Conservation (phyloP, 108 stramenopile species). For the Skeletonema marinoi region DNA sequence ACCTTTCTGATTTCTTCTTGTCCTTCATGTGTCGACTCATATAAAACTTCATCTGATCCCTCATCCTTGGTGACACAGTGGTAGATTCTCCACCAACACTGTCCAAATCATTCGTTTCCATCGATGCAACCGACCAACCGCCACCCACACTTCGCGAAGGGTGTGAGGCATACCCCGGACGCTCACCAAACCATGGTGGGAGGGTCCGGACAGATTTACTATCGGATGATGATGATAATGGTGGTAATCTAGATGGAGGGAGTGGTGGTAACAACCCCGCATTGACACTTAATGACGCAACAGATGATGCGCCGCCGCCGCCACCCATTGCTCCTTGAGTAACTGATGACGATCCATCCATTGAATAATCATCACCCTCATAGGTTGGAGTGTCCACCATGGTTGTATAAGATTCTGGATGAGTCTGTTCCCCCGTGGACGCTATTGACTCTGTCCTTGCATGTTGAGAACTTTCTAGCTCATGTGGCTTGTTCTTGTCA, state of each 20-base stretch:
- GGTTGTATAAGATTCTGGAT: conserved; percentile 20
- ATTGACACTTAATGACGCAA: background rate
- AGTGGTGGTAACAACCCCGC: conserved; percentile 8
- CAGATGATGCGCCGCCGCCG: background rate
- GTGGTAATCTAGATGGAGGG: conserved; percentile 16
- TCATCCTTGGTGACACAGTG: conserved; percentile 23
- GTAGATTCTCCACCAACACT: background rate
- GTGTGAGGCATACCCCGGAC: background rate
- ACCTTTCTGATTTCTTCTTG: background rate
- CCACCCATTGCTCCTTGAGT: background rate
- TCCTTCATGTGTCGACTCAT: background rate
- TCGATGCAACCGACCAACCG: conserved; percentile 40
- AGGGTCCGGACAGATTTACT: conserved; percentile 32
- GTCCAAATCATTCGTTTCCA: conserved; percentile 42
- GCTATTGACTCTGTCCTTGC: conserved; percentile 26
- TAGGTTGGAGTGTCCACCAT: background rate
- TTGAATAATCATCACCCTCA: conserved; percentile 17
- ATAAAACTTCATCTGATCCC: conserved; percentile 35
- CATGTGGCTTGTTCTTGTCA: background rate
- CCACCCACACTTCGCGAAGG: conserved; percentile 21
- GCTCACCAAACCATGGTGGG: conserved; percentile 35
- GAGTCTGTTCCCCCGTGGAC: conserved; percentile 17
- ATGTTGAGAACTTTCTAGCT: background rate
- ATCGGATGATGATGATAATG: conserved; percentile 13
- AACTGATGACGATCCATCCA: conserved; percentile 1